Conservation (phyloP, 371 early-diverging fungal genomes). For the Phascolomyces articulosus region DNA sequence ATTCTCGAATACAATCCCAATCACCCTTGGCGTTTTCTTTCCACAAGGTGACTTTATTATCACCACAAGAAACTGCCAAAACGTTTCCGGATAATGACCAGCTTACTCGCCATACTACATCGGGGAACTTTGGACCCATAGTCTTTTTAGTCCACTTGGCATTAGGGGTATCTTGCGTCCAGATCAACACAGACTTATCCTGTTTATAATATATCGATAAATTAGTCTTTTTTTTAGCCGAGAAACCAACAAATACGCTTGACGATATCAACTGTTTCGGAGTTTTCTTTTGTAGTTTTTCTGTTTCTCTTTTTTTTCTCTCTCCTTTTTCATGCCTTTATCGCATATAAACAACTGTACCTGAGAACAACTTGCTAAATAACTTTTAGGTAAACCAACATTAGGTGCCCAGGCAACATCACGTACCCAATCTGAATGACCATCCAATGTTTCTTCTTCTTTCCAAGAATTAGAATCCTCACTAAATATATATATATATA, state of each 20-base stretch:
- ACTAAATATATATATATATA: slow-evolving; percentile 27
- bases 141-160: slow-evolving; percentile 76
- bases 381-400: slow-evolving; percentile 87
- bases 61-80: slow-evolving; percentile 94
- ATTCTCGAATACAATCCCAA: slow-evolving; percentile 83
- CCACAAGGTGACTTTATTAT: slow-evolving; percentile 96
- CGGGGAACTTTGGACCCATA: slow-evolving; percentile 86
- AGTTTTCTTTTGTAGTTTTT: too few species aligned
- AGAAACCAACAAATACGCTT: too few species aligned
- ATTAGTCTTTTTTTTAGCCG: too few species aligned
- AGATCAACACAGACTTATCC: slow-evolving; percentile 95
- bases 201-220: slow-evolving; percentile 10
- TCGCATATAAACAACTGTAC: slow-evolving; percentile 29
- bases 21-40: slow-evolving; percentile 92
- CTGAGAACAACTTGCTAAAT: slow-evolving; percentile 94
- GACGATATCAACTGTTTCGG: too few species aligned
- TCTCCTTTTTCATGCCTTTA: not conserved
- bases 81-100: slow-evolving; percentile 96
- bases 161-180: slow-evolving; percentile 84
- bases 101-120: slow-evolving; percentile 97
- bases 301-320: not conserved
- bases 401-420: slow-evolving; percentile 98
- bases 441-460: slow-evolving; percentile 83
- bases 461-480: slow-evolving; percentile 79
- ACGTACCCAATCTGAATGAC: slow-evolving; percentile 98